Conservation (phyloP, 352 stramenopile species). For the Globisporangium abappressorium region DNA sequence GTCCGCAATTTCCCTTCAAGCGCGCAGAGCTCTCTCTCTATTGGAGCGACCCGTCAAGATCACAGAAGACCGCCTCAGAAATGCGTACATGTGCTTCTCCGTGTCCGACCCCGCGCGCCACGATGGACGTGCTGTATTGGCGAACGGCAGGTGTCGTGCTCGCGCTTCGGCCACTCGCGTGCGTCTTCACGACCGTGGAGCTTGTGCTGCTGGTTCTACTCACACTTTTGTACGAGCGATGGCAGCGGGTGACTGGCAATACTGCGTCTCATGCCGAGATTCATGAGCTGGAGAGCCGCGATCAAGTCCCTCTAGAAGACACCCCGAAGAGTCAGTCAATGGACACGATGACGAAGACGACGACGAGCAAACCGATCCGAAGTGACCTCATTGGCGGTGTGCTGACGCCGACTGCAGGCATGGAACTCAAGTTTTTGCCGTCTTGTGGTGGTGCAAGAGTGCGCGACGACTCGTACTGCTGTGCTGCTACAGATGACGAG, state of each 20-base stretch:
- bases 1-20: slow-evolving; percentile 13
- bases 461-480: slow-evolving; percentile 9
- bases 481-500: slow-evolving; percentile 7
- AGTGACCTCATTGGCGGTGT: not conserved
- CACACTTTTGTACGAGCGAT: slow-evolving; percentile 10
- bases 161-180: slow-evolving; percentile 15
- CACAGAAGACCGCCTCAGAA: not conserved
- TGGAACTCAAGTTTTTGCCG: not conserved
- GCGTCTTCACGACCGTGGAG: slow-evolving; percentile 17
- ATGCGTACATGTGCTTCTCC: not conserved
- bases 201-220: slow-evolving; percentile 22
- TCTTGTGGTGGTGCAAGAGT: not conserved
- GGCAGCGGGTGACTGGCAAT: not conserved
- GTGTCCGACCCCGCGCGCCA: not conserved
- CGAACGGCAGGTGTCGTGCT: slow-evolving; percentile 6
- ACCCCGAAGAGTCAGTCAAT: not conserved
- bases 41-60: not conserved
- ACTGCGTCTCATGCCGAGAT: not conserved
- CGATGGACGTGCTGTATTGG: slow-evolving; percentile 3
- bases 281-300: not conserved
- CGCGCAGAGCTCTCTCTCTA: not conserved
- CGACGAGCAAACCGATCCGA: not conserved
- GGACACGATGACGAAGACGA: not conserved
- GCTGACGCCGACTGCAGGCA: slow-evolving; percentile 4
- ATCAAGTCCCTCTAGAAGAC: not conserved